A percentile compares a stretch with the other conserved stretches of the same genome.
phyloP scores from a whole-genome alignment of 83 land plant species.

The Picea engelmannii region DNA sequence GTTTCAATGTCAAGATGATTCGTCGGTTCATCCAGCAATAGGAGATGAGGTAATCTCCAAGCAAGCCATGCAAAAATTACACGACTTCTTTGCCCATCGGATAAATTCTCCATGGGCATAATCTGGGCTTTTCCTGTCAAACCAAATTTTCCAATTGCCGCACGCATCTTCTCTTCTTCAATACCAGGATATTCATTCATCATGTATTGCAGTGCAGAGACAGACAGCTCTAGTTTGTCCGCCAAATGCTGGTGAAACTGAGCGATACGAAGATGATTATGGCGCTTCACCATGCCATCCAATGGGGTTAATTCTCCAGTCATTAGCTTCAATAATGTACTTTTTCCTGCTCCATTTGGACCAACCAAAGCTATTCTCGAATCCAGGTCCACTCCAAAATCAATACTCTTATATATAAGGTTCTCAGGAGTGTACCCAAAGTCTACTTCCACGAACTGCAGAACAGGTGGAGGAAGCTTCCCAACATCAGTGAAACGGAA shows the following conservation, averaged over 20 bases:
- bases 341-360: constrained; percentile 97
- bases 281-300: constrained; percentile 96
- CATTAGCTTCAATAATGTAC: constrained; percentile 93
- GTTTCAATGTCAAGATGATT: constrained; percentile 98
- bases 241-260: constrained; percentile 94
- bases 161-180: constrained; percentile 96
- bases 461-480: constrained; percentile 94
- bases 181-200: constrained; percentile 85
- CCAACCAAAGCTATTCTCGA: constrained; percentile 91
- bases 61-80: constrained; percentile 99
- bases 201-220: constrained; percentile 89
- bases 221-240: constrained; percentile 74
- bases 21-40: constrained; percentile 91
- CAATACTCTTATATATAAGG: constrained; percentile 78
- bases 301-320: constrained; percentile 80
- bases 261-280: constrained; percentile 90
- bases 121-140: constrained; percentile 92
- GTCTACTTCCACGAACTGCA: constrained; percentile 85
- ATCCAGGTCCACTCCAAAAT: constrained; percentile 94
- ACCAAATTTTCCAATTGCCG: constrained; percentile 85
- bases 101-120: constrained; percentile 95
- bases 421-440: constrained; percentile 95
- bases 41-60: constrained; percentile 82
- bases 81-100: constrained; percentile 92
- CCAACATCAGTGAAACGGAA: constrained; percentile 93